These are phyloP conservation scores for Verticillium longisporum DNA, from an alignment of 2,329 filamentous ascomycete species.

Conservation along the genomic window DNA sequence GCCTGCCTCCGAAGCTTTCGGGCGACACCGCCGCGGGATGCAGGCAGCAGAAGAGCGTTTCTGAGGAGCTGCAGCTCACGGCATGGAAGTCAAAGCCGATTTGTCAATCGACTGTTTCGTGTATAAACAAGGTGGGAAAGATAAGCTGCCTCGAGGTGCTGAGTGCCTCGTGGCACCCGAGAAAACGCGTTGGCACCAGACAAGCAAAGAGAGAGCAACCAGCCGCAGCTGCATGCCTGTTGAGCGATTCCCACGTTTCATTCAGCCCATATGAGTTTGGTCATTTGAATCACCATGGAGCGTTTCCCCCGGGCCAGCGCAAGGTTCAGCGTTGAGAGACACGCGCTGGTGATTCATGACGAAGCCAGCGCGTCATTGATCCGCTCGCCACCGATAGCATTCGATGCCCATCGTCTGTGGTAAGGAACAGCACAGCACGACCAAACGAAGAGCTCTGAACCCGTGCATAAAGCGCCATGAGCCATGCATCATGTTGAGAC, in stretches of 20 bases:
- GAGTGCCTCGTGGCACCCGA: too few relatives aligned
- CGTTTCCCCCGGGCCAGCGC: not conserved
- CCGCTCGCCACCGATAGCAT: not conserved
- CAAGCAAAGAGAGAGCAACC: too few relatives aligned
- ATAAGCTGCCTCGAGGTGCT: too few relatives aligned
- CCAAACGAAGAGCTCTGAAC: too few relatives aligned
- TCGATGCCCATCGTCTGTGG: not conserved
- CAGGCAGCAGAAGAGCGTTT: too few relatives aligned
- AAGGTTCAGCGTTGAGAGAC: not conserved
- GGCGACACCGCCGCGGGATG: not conserved
- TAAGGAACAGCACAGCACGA: not conserved
- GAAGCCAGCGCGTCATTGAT: not conserved
- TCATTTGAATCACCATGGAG: not conserved
- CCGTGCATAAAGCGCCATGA: too few relatives aligned
- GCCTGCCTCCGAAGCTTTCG: not conserved
- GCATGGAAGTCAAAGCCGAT: too few relatives aligned
- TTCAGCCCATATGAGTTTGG: not conserved
- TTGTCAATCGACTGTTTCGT: too few relatives aligned
- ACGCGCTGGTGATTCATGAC: not conserved
- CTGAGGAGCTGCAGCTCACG: not conserved
- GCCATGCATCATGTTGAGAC: too few relatives aligned
- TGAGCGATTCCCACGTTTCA: not conserved
- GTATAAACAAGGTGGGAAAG: too few relatives aligned
- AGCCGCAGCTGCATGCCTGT: too few relatives aligned
- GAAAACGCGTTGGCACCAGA: too few relatives aligned